These are phyloP conservation scores for Xylariaceae sp. DNA, from an alignment of 2,329 filamentous ascomycete genomes.

Conservation along the genomic window DNA sequence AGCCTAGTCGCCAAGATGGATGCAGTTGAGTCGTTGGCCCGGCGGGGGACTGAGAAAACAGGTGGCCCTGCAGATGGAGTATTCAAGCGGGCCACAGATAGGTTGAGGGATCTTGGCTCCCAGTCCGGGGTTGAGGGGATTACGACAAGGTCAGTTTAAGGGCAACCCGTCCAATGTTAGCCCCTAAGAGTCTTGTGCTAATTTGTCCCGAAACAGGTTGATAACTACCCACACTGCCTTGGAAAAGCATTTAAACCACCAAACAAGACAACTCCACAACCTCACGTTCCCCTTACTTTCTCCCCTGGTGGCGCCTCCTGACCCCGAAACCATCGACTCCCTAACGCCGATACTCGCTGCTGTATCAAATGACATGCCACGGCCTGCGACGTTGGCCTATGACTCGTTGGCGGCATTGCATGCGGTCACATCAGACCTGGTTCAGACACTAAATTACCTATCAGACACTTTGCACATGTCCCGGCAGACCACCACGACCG, in stretches of 20 bases:
- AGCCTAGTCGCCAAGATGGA: conserved; percentile 65
- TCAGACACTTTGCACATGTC: conserved; percentile 94
- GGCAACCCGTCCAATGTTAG: not conserved
- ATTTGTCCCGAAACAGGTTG: conserved; percentile 44
- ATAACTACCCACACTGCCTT: conserved; percentile 71
- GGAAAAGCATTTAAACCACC: conserved; percentile 67
- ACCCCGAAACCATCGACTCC: conserved; percentile 60
- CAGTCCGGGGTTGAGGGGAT: conserved; percentile 68
- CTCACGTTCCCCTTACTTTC: conserved; percentile 66
- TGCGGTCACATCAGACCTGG: conserved; percentile 63
- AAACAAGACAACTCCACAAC: conserved; percentile 69
- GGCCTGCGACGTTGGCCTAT: conserved; percentile 55
- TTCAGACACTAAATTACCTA: conserved; percentile 76
- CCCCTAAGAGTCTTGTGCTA: conserved; percentile 4
- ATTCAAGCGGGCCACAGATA: conserved; percentile 61
- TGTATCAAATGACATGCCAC: conserved; percentile 62
- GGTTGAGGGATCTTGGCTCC: conserved; percentile 65
- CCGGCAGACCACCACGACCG: conserved; percentile 77
- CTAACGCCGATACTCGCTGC: conserved; percentile 62
- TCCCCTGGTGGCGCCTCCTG: conserved; percentile 58
- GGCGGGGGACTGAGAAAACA: conserved; percentile 60
- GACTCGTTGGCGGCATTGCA: conserved; percentile 64
- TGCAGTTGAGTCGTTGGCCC: conserved; percentile 63
- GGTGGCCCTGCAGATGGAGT: conserved; percentile 61
- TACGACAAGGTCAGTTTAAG: conserved; percentile 55